phyloP scores from a whole-genome alignment of 2,329 filamentous ascomycete species.

The Paracamarosporium sp. region DNA sequence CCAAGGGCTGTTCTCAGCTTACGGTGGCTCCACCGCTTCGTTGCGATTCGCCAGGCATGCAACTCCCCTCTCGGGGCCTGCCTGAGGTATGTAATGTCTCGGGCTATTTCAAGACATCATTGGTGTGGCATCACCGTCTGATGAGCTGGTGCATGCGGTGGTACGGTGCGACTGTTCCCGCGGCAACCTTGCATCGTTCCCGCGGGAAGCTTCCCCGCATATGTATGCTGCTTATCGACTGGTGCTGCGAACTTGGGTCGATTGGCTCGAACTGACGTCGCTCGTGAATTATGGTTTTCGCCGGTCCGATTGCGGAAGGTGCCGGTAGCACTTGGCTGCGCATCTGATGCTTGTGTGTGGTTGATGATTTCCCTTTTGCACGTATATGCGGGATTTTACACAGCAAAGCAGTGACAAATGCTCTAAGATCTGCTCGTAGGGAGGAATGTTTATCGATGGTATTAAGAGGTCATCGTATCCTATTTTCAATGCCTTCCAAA shows the following conservation, averaged over 20 bases:
- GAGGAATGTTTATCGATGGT: too few relatives aligned
- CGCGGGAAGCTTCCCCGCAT: background rate
- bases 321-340: too few relatives aligned
- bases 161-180: background rate
- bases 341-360: too few relatives aligned
- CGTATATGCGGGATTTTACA: too few relatives aligned
- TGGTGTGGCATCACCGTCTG: background rate
- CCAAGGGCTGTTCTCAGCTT: background rate
- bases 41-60: background rate
- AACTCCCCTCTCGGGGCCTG: background rate
- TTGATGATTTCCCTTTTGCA: too few relatives aligned
- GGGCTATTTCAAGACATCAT: background rate
- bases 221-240: background rate
- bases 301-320: background rate
- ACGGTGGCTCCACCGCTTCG: background rate
- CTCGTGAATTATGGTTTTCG: background rate
- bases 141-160: background rate
- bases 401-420: too few relatives aligned
- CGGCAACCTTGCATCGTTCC: background rate
- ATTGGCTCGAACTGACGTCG: background rate
- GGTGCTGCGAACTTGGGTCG: background rate
- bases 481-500: too few relatives aligned
- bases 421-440: too few relatives aligned
- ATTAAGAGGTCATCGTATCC: too few relatives aligned
- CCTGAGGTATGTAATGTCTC: too few relatives aligned